Percentiles rank a stretch among this genome's conserved stretches.
Conservation (phyloP, 495 filamentous ascomycete species). For the Neurospora discreta region DNA sequence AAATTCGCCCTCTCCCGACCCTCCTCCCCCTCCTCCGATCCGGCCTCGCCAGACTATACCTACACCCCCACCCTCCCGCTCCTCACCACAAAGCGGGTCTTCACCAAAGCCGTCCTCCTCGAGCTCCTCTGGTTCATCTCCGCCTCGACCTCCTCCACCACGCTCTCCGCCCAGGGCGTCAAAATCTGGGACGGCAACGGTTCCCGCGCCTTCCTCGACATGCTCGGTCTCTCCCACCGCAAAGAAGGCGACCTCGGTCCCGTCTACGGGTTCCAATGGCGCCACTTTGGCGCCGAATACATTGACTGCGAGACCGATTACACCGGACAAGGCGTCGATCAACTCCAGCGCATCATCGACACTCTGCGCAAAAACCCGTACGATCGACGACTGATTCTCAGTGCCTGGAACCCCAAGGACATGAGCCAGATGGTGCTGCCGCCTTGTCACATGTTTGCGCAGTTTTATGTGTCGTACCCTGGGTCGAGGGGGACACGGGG, state of each 20-base stretch:
- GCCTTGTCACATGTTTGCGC: constrained; percentile 98
- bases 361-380: constrained; percentile 74
- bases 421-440: constrained; percentile 84
- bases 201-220: constrained; percentile 77
- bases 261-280: constrained; percentile 98
- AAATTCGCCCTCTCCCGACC: constrained; percentile 58
- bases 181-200: constrained; percentile 99
- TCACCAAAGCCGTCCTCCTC: constrained; percentile 77
- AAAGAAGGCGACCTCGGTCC: constrained; percentile 84
- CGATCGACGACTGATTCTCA: constrained; percentile 80
- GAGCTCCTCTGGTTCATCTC: constrained; percentile 96
- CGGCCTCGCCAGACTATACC: constrained; percentile 14
- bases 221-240: constrained; percentile 64
- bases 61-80: constrained; percentile 65
- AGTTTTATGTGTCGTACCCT: constrained; percentile 89
- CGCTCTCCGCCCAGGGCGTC: constrained; percentile 65
- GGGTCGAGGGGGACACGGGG: constrained; percentile 9
- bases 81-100: constrained; percentile 94
- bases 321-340: constrained; percentile 78
- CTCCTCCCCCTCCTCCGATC: constrained; percentile 19
- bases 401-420: constrained; percentile 87
- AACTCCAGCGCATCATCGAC: constrained; percentile 74
- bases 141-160: constrained; percentile 63
- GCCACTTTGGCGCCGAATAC: constrained; percentile 92
- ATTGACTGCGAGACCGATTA: constrained; percentile 71